These are phyloP conservation scores for Amphicarpaea edgeworthii DNA, from an alignment of 306 rosid species.

Conservation along the genomic window DNA sequence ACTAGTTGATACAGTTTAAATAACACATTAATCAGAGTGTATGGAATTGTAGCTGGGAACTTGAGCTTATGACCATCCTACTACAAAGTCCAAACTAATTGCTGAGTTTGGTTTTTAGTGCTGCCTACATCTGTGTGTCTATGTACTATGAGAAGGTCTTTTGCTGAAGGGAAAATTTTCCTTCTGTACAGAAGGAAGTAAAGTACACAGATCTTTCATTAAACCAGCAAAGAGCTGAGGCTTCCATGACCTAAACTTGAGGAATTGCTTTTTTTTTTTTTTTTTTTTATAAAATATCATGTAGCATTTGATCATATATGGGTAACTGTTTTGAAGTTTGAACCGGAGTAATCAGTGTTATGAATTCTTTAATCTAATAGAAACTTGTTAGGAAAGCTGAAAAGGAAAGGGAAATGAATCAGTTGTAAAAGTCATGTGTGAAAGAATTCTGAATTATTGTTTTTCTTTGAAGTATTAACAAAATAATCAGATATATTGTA, in stretches of 20 bases:
- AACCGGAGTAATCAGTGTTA: background rate
- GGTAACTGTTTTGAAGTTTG: constrained; percentile 8
- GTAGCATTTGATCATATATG: background rate
- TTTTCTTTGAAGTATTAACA: background rate
- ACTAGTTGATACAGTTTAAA: background rate
- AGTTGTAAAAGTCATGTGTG: background rate
- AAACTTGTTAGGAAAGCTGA: constrained; percentile 20
- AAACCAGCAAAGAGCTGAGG: background rate
- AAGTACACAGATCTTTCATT: background rate
- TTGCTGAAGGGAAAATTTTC: background rate
- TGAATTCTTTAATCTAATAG: background rate
- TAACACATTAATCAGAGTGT: background rate
- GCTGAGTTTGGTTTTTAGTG: constrained; percentile 22
- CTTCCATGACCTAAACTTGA: background rate
- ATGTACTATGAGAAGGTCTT: background rate
- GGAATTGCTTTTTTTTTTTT: background rate
- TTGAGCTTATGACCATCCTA: constrained; percentile 6
- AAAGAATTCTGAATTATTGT: background rate
- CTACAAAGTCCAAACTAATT: background rate
- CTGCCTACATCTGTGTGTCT: constrained; percentile 10
- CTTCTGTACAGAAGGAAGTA: constrained; percentile 1
- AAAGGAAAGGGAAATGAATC: background rate
- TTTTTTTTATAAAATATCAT: background rate
- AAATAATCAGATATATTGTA: constrained; percentile 15
- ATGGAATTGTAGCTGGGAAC: constrained; percentile 9